These are phyloP conservation scores for Botryotinia narcissicola DNA, from an alignment of 2,329 filamentous ascomycete genomes.

Conservation along the genomic window DNA sequence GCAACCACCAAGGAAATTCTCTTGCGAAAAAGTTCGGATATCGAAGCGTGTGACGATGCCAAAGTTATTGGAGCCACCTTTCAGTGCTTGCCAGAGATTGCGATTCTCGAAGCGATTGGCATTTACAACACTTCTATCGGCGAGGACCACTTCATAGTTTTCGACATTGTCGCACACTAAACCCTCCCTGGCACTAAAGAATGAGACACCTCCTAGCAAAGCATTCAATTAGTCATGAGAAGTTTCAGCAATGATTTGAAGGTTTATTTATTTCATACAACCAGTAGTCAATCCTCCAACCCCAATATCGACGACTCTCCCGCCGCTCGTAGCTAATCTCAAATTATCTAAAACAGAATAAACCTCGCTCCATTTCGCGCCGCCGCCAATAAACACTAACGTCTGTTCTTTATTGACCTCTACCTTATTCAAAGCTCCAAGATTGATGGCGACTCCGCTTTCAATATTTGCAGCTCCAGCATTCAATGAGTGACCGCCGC, in stretches of 20 bases:
- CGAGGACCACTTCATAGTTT: slow-evolving; percentile 21
- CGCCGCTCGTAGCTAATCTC: slow-evolving; percentile 39
- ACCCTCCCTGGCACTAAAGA: slow-evolving; percentile 26
- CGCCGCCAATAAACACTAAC: slow-evolving; percentile 39
- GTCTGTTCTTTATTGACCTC: slow-evolving; percentile 34
- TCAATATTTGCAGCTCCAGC: slow-evolving; percentile 51
- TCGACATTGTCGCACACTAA: slow-evolving; percentile 26
- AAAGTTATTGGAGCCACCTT: not conserved
- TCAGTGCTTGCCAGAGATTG: not conserved
- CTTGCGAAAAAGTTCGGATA: not conserved
- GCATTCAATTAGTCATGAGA: not conserved
- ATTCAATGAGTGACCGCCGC: slow-evolving; percentile 28
- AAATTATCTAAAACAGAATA: slow-evolving; percentile 39
- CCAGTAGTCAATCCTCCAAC: slow-evolving; percentile 29
- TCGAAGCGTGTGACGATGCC: slow-evolving; percentile 41
- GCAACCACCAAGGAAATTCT: not conserved
- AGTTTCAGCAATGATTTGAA: no score
- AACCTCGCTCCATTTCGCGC: slow-evolving; percentile 42
- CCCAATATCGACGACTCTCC: slow-evolving; percentile 33
- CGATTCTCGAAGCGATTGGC: not conserved
- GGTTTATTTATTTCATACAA: slow-evolving; percentile 18
- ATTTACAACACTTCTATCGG: not conserved
- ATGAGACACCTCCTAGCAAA: slow-evolving; percentile 27
- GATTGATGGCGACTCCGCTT: slow-evolving; percentile 50
- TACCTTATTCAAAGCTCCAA: slow-evolving; percentile 37